Percentiles rank a stretch among this genome's conserved stretches.
Evolutionary conservation across 371 early-diverging fungal genomes (phyloP).

Genomic region (Circinella umbellata): DNA sequence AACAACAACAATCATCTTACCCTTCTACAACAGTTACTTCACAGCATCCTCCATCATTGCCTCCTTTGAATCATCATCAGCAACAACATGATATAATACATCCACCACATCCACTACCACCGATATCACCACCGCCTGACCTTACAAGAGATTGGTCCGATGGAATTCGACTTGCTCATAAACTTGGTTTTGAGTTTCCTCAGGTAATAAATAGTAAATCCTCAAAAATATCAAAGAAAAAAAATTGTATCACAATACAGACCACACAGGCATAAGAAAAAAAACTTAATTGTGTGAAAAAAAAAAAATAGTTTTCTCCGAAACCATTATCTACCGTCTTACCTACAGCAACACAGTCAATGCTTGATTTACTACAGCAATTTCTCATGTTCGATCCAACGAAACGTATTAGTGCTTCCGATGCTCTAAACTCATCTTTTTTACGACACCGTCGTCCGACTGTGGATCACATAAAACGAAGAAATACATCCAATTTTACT

Average conservation of each 20-base stretch:
- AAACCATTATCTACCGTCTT: conserved; percentile 66
- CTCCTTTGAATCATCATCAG: conserved; percentile 4
- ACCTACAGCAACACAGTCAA: conserved; percentile 63
- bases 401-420: conserved; percentile 77
- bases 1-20: neutral
- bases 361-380: conserved; percentile 80
- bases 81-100: conserved; percentile 4
- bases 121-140: conserved; percentile 19
- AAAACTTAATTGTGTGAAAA: conserved; percentile 8
- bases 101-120: conserved; percentile 10
- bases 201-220: conserved; percentile 24
- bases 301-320: conserved; percentile 42
- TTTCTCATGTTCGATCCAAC: conserved; percentile 90
- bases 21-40: neutral
- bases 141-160: conserved; percentile 70
- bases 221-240: too few relatives aligned
- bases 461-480: too few relatives aligned
- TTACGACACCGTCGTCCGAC: conserved; percentile 39
- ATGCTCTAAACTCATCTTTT: conserved; percentile 69
- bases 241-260: too few relatives aligned
- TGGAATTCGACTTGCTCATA: conserved; percentile 65
- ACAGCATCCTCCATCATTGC: neutral
- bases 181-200: conserved; percentile 73
- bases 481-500: too few relatives aligned
- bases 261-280: too few relatives aligned